A percentile compares a stretch with the other conserved stretches of the same genome.
Evolutionary conservation across 1,139 yeast genomes (phyloP).

Genomic region (Pichia inconspicua): DNA sequence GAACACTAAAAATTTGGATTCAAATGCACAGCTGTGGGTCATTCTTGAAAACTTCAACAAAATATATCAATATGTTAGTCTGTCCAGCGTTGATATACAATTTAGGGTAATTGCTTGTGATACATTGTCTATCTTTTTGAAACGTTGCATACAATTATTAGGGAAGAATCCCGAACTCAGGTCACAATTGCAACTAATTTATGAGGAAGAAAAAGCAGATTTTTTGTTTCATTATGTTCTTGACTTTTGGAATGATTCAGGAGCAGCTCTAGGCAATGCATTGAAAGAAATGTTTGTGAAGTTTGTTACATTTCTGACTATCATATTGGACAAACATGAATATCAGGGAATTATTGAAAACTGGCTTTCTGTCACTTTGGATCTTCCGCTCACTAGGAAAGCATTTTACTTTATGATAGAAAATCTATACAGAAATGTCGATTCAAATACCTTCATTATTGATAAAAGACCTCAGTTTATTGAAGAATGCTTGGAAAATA

Average conservation of each 20-base stretch:
- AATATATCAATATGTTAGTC: slow-evolving; percentile 19
- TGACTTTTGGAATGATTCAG: slow-evolving; percentile 65
- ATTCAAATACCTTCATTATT: slow-evolving; percentile 34
- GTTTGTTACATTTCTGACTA: slow-evolving; percentile 33
- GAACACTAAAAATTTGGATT: slow-evolving; percentile 6
- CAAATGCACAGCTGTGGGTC: slow-evolving; percentile 1
- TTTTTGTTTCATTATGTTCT: slow-evolving; percentile 47
- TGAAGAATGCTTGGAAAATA: slow-evolving; percentile 37
- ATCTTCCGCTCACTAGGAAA: slow-evolving; percentile 43
- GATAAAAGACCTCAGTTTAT: slow-evolving; percentile 38
- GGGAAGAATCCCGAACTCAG: slow-evolving; percentile 6
- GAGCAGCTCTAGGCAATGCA: slow-evolving; percentile 64
- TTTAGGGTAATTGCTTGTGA: slow-evolving; percentile 46
- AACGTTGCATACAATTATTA: slow-evolving; percentile 32
- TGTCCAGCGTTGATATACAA: slow-evolving; percentile 27
- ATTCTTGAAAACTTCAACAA: slow-evolving; percentile 11
- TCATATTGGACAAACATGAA: slow-evolving; percentile 9
- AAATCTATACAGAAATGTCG: slow-evolving; percentile 40
- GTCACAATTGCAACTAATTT: slow-evolving; percentile 1
- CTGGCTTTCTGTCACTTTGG: slow-evolving; percentile 42
- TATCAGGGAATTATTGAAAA: slow-evolving; percentile 25
- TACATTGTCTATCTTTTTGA: slow-evolving; percentile 55
- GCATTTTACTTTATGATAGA: slow-evolving; percentile 57
- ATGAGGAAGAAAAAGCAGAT: slow-evolving; percentile 28
- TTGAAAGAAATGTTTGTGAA: slow-evolving; percentile 52